Percentiles rank a stretch among this genome's conserved stretches.
phyloP scores from a whole-genome alignment of 257 asterid genomes.

The Sherardia arvensis region DNA sequence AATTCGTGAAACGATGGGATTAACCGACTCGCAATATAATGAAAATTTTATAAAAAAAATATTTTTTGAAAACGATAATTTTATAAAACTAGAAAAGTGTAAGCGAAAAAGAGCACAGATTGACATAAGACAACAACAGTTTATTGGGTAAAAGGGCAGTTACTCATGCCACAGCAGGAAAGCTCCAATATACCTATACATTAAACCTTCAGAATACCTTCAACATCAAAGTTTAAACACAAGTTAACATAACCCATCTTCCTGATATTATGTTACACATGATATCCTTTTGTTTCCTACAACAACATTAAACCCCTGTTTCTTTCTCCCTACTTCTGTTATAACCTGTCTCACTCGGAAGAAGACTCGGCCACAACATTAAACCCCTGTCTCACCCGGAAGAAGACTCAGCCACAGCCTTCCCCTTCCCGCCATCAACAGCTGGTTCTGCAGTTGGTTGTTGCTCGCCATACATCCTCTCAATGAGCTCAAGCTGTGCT shows the following conservation, averaged over 20 bases:
- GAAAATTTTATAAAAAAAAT: too few species aligned
- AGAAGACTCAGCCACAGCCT: constrained; percentile 31
- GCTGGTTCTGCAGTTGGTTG: constrained; percentile 15
- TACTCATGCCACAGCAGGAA: background rate
- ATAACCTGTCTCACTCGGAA: constrained; percentile 3
- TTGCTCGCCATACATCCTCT: constrained; percentile 25
- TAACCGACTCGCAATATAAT: too few species aligned
- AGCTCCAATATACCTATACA: background rate
- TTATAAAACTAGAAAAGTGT: background rate
- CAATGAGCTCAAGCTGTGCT: constrained; percentile 45
- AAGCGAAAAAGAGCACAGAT: background rate
- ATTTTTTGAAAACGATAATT: background rate
- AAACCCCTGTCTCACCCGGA: constrained; percentile 5
- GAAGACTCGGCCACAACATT: constrained; percentile 30
- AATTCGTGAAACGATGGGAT: too few species aligned
- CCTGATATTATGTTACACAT: background rate
- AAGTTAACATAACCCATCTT: background rate
- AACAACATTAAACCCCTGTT: background rate
- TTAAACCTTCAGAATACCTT: background rate
- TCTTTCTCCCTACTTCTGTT: background rate
- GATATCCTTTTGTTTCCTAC: background rate
- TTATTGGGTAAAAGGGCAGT: too few species aligned
- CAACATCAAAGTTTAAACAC: background rate
- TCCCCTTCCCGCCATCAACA: constrained; percentile 45
- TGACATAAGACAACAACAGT: background rate